Percentiles rank a stretch among this genome's conserved stretches.
Evolutionary conservation across 2,329 filamentous ascomycete genomes (phyloP).

Genomic region (Aspergillus candidus): DNA sequence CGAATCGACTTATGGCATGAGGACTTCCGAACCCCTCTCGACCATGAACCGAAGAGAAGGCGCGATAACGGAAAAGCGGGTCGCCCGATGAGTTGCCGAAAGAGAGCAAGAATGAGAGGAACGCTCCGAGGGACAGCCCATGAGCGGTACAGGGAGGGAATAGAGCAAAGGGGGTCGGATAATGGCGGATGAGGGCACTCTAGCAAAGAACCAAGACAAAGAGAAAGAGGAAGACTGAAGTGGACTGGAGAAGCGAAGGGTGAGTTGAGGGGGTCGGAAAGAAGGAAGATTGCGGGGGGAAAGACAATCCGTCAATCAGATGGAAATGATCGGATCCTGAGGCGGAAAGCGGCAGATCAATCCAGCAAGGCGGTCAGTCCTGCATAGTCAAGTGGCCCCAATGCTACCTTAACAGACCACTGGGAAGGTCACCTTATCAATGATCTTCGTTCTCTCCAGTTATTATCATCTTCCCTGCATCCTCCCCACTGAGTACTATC

Average conservation of each 20-base stretch:
- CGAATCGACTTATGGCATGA: slow-evolving; percentile 14
- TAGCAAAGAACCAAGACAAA: not conserved
- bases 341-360: slow-evolving; percentile 12
- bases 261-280: slow-evolving; percentile 15
- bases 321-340: not conserved
- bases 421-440: no score
- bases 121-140: slow-evolving; percentile 15
- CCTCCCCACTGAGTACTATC: slow-evolving; percentile 1
- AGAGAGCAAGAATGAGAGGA: slow-evolving; percentile 18
- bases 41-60: slow-evolving; percentile 2
- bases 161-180: slow-evolving; percentile 7
- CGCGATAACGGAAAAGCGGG: slow-evolving; percentile 9
- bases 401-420: not conserved
- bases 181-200: not conserved
- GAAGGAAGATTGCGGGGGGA: slow-evolving; percentile 4
- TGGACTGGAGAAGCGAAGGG: slow-evolving; percentile 11
- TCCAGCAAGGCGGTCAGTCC: not conserved
- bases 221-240: slow-evolving; percentile 9
- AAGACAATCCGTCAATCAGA: slow-evolving; percentile 6
- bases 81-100: slow-evolving; percentile 13
- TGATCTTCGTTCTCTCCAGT: not conserved
- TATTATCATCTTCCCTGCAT: slow-evolving; percentile 2
- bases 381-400: not conserved
- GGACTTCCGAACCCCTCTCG: not conserved
- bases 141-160: slow-evolving; percentile 14